A percentile compares a stretch with the other conserved stretches of the same genome.
phyloP scores from a whole-genome alignment of 2,329 filamentous ascomycete species.

The Ascochyta pisi region DNA sequence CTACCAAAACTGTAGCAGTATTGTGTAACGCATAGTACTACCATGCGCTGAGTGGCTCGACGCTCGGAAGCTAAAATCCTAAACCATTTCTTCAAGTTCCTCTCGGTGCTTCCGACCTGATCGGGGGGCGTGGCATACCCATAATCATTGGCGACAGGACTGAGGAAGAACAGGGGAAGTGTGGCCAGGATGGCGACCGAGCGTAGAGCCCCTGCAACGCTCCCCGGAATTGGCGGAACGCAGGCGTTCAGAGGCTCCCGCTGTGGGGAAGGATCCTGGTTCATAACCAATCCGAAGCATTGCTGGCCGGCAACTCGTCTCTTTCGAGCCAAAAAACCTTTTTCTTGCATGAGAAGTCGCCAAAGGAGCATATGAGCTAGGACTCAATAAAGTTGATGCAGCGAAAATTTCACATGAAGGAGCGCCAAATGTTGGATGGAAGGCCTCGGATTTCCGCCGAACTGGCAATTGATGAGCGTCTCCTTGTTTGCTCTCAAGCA shows the following conservation, averaged over 20 bases:
- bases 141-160: conserved; percentile 19
- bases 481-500: background rate
- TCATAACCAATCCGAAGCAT: conserved; percentile 24
- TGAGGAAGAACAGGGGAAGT: conserved; percentile 15
- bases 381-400: conserved; percentile 21
- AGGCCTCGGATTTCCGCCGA: background rate
- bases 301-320: conserved; percentile 22
- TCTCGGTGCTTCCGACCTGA: conserved; percentile 15
- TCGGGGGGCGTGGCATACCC: conserved; percentile 10
- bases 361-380: conserved; percentile 25
- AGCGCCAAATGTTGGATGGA: conserved; percentile 9
- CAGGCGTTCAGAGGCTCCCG: conserved; percentile 13
- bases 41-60: conserved; percentile 21
- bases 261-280: conserved; percentile 15
- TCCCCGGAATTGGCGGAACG: conserved; percentile 11
- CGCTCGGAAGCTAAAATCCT: conserved; percentile 12
- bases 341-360: conserved; percentile 19
- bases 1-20: conserved; percentile 3
- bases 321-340: conserved; percentile 22
- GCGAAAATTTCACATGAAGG: conserved; percentile 32
- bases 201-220: conserved; percentile 11
- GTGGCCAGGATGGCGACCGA: conserved; percentile 9
- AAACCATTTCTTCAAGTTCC: conserved; percentile 9
- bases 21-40: conserved; percentile 16
- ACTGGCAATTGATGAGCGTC: background rate